A percentile compares a stretch with the other conserved stretches of the same genome.
Evolutionary conservation across 164 flowering plant species (phyloP).

Genomic region (Kalanchoe fedtschenkoi): DNA sequence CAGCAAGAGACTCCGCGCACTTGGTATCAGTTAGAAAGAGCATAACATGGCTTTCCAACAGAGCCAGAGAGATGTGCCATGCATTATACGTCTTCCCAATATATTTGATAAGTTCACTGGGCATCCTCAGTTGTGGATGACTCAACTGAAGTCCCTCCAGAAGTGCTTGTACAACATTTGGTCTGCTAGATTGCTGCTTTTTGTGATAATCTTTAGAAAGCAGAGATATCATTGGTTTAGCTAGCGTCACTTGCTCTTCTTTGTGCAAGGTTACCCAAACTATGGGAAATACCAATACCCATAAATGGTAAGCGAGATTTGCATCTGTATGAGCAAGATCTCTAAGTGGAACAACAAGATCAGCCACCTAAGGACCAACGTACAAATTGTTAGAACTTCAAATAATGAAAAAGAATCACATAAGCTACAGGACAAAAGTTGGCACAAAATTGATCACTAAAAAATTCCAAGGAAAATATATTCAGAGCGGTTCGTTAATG

Average conservation of each 20-base stretch:
- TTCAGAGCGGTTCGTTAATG: no score
- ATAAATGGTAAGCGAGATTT: slow-evolving; percentile 90
- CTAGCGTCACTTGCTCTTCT: slow-evolving; percentile 85
- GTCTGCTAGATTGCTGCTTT: slow-evolving; percentile 76
- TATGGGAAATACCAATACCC: slow-evolving; percentile 99
- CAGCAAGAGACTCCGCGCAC: slow-evolving; percentile 92
- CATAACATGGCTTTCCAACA: slow-evolving; percentile 96
- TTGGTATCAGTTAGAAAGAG: slow-evolving; percentile 79
- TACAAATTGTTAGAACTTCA: neutral
- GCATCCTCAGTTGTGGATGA: slow-evolving; percentile 98
- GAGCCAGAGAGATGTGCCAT: slow-evolving; percentile 88
- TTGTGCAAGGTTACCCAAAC: slow-evolving; percentile 91
- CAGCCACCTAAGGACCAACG: slow-evolving; percentile 55
- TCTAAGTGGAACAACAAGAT: slow-evolving; percentile 79
- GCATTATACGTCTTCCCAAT: slow-evolving; percentile 98
- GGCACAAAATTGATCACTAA: neutral
- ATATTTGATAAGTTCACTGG: slow-evolving; percentile 95
- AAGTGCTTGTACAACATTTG: slow-evolving; percentile 99
- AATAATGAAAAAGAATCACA: neutral
- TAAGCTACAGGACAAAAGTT: neutral
- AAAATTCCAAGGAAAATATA: no score
- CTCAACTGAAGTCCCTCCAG: slow-evolving; percentile 97
- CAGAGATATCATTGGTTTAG: slow-evolving; percentile 90
- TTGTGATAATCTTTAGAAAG: slow-evolving; percentile 92
- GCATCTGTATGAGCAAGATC: slow-evolving; percentile 96